phyloP scores from a whole-genome alignment of 2,329 filamentous ascomycete genomes.

The Hypoxylon rubiginosum region DNA sequence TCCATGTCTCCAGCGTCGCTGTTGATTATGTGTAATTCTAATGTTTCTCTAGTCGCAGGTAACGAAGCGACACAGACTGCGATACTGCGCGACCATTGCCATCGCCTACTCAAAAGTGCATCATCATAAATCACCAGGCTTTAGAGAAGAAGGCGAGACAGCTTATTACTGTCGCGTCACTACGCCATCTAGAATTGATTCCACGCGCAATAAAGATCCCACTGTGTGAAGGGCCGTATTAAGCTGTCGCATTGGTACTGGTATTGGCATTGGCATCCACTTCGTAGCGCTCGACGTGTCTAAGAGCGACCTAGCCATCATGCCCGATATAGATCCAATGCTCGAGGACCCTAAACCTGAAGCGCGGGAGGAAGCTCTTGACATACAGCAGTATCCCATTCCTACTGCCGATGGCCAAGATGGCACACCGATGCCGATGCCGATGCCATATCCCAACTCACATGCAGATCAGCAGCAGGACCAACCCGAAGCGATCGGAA shows the following conservation, averaged over 20 bases:
- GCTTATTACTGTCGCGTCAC: constrained; percentile 23
- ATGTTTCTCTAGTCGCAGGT: constrained; percentile 35
- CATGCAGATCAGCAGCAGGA: constrained; percentile 46
- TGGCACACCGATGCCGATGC: constrained; percentile 56
- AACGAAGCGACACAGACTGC: constrained; percentile 31
- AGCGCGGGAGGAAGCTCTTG: constrained; percentile 45
- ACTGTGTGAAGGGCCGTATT: constrained; percentile 19
- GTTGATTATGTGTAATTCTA: constrained; percentile 33
- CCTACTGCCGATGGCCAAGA: constrained; percentile 61
- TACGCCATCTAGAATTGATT: constrained; percentile 12
- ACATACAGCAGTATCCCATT: constrained; percentile 61
- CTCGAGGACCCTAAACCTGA: constrained; percentile 45
- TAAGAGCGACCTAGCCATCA: constrained; percentile 31
- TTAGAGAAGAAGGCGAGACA: constrained; percentile 4
- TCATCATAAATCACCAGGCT: constrained; percentile 6
- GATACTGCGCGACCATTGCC: constrained; percentile 18
- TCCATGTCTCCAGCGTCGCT: constrained; percentile 9
- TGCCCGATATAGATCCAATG: constrained; percentile 50
- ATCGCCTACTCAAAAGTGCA: constrained; percentile 19
- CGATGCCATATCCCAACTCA: constrained; percentile 56
- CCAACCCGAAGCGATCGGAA: constrained; percentile 52
- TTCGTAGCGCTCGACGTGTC: constrained; percentile 30
- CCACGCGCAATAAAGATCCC: constrained; percentile 20
- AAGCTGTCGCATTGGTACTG: constrained; percentile 13
- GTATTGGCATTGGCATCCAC: constrained; percentile 4